phyloP scores from a whole-genome alignment of 441 rosid species.

The Cnidoscolus chayamansa region DNA sequence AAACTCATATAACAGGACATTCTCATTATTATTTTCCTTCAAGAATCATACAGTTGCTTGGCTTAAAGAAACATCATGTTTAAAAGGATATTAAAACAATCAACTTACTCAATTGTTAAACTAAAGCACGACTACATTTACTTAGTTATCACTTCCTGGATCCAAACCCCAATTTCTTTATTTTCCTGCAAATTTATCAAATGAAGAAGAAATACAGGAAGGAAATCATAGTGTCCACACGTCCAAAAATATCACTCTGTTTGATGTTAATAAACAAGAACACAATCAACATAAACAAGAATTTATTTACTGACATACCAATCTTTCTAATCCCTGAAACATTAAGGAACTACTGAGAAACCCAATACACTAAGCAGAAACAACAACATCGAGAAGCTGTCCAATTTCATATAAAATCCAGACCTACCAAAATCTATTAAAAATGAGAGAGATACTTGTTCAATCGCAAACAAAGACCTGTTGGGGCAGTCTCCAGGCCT shows the following conservation, averaged over 20 bases:
- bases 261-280: neutral
- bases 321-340: neutral
- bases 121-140: neutral
- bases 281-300: neutral
- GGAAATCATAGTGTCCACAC: neutral
- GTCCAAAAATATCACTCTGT: neutral
- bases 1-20: no score
- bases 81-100: neutral
- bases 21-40: neutral
- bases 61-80: neutral
- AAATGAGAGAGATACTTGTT: conserved; percentile 13
- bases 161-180: neutral
- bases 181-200: neutral
- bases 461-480: conserved; percentile 68
- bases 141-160: neutral
- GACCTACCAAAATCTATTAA: neutral
- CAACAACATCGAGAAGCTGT: neutral
- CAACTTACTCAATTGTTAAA: neutral
- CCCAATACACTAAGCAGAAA: neutral
- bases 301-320: neutral
- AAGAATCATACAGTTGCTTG: neutral
- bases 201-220: neutral
- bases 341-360: neutral
- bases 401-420: neutral
- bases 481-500: conserved; percentile 70